Percentiles rank a stretch among this genome's conserved stretches.
Evolutionary conservation across 805 yeast species (phyloP).

Genomic region (Candida ortonii): DNA sequence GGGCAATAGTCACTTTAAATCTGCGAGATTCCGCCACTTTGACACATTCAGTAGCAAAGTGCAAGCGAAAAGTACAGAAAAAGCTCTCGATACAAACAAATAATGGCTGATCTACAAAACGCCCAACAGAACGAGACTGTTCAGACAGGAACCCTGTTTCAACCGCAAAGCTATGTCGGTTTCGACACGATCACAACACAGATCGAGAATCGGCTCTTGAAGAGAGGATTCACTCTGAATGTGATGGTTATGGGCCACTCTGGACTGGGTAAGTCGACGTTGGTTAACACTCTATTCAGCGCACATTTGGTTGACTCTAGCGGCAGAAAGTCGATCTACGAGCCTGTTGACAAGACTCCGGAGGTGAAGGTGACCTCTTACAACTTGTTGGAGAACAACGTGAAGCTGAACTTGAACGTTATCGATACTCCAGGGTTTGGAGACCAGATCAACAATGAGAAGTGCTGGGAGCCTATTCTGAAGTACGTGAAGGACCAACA

Average conservation of each 20-base stretch:
- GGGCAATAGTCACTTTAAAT: too few relatives aligned
- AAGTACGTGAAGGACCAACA: constrained; percentile 95
- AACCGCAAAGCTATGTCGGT: constrained; percentile 84
- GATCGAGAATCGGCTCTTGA: constrained; percentile 86
- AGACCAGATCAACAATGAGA: constrained; percentile 91
- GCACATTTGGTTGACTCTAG: constrained; percentile 70
- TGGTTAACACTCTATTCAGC: constrained; percentile 86
- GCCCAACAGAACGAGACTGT: constrained; percentile 6
- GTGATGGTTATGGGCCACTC: constrained; percentile 91
- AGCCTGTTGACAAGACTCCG: constrained; percentile 80
- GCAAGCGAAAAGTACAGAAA: too few relatives aligned
- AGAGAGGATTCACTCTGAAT: constrained; percentile 92
- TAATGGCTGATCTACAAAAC: constrained; percentile 14
- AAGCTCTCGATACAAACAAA: not conserved
- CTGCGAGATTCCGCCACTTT: too few relatives aligned
- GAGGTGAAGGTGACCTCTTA: constrained; percentile 76
- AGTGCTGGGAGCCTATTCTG: constrained; percentile 95
- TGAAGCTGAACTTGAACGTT: constrained; percentile 77
- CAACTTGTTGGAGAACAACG: constrained; percentile 78
- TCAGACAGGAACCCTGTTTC: constrained; percentile 22
- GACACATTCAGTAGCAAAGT: too few relatives aligned
- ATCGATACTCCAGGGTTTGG: constrained; percentile 99
- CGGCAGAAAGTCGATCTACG: constrained; percentile 66
- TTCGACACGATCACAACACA: constrained; percentile 95
- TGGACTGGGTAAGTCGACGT: constrained; percentile 92